These are phyloP conservation scores for Tuber magnatum DNA, from an alignment of 495 filamentous ascomycete genomes.

Conservation along the genomic window DNA sequence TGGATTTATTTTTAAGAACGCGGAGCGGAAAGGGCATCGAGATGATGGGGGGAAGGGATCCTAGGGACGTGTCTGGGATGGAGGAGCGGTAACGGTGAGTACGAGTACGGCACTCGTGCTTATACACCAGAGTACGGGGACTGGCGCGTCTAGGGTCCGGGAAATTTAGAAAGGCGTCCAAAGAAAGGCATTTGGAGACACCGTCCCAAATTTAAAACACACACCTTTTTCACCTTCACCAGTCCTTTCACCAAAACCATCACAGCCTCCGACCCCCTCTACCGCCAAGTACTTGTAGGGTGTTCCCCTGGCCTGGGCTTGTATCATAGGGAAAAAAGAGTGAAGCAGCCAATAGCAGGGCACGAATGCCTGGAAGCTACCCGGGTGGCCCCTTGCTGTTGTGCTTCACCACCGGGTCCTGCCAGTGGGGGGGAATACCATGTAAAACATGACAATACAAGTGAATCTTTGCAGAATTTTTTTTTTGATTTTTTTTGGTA, in stretches of 20 bases:
- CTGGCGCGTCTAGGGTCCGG: constrained; percentile 19
- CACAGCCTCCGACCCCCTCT: not conserved
- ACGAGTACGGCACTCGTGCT: too few relatives aligned
- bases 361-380: constrained; percentile 22
- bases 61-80: constrained; percentile 18
- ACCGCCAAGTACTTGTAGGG: not conserved
- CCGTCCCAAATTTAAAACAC: constrained; percentile 22
- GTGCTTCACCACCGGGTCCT: constrained; percentile 28
- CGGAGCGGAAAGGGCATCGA: not conserved
- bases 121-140: too few relatives aligned
- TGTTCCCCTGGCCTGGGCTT: not conserved
- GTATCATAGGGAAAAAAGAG: not conserved
- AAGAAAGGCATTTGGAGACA: constrained; percentile 17
- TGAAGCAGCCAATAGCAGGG: constrained; percentile 19
- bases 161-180: constrained; percentile 20
- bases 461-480: not conserved
- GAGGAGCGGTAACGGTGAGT: not conserved
- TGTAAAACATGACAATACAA: not conserved
- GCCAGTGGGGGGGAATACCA: constrained; percentile 9
- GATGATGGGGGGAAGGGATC: constrained; percentile 7
- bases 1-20: not conserved
- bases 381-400: constrained; percentile 27
- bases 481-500: not conserved
- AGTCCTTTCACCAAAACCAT: not conserved
- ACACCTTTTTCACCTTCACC: not conserved